Evolutionary conservation across 306 rosid species (phyloP).

Genomic region (Begonia peltatifolia): DNA sequence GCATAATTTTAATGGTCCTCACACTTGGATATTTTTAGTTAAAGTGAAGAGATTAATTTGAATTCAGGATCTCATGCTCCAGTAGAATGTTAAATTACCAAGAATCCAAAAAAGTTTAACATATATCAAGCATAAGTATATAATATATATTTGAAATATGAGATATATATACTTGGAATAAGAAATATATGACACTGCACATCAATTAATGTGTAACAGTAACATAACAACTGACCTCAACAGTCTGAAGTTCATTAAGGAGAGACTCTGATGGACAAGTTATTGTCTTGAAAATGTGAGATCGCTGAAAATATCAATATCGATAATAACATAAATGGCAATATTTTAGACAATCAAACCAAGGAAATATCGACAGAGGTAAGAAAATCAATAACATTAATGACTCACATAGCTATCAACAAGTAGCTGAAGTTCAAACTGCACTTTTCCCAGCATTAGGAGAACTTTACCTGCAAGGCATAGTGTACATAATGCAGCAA

Average conservation of each 20-base stretch:
- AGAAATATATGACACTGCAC: too few species aligned
- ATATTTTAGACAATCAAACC: constrained; percentile 1
- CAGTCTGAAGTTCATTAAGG: constrained; percentile 84
- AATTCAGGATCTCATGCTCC: too few species aligned
- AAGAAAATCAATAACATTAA: not conserved
- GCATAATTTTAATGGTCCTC: too few species aligned
- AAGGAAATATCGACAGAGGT: too few species aligned
- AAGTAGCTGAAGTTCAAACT: constrained; percentile 68
- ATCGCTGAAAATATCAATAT: constrained; percentile 39
- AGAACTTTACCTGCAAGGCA: constrained; percentile 56
- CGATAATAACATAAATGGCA: constrained; percentile 9
- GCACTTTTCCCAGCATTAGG: constrained; percentile 66
- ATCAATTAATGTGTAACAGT: too few species aligned
- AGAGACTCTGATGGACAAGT: constrained; percentile 92
- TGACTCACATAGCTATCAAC: constrained; percentile 63
- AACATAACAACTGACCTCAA: constrained; percentile 49
- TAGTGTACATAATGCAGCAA: not conserved
- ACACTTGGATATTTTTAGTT: too few species aligned
- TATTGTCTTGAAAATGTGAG: constrained; percentile 78
- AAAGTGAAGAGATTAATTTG: too few species aligned
- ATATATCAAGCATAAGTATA: too few species aligned
- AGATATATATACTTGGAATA: too few species aligned
- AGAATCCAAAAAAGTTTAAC: too few species aligned
- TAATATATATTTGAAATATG: too few species aligned
- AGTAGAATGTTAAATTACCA: too few species aligned